Percentiles rank a stretch among this genome's conserved stretches.
phyloP scores from a whole-genome alignment of 2,329 filamentous ascomycete genomes.

The Tolypocladium album region DNA sequence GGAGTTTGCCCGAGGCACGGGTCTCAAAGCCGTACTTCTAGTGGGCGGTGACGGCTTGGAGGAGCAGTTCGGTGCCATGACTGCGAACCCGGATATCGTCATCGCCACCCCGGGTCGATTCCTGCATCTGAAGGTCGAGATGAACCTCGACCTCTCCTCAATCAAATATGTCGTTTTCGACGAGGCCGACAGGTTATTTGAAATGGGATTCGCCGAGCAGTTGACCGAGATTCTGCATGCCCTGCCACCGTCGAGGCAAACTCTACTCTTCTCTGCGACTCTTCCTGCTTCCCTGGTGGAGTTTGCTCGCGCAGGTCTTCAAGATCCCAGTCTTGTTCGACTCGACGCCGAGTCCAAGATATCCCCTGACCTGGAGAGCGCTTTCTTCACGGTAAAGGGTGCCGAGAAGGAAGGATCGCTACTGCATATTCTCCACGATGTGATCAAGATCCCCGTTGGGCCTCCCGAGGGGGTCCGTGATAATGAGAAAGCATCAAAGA shows the following conservation, averaged over 20 bases:
- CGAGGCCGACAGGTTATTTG: constrained; percentile 91
- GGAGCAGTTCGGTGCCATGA: constrained; percentile 89
- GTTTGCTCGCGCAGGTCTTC: constrained; percentile 84
- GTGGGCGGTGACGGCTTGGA: constrained; percentile 94
- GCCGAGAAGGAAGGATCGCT: constrained; percentile 90
- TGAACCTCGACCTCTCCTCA: constrained; percentile 82
- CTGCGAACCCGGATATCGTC: constrained; percentile 89
- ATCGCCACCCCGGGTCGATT: constrained; percentile 97
- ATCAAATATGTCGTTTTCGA: constrained; percentile 95
- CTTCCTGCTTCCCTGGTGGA: constrained; percentile 90
- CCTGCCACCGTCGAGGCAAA: constrained; percentile 75
- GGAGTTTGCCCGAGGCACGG: constrained; percentile 81
- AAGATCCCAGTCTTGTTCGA: constrained; percentile 83
- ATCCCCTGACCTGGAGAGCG: constrained; percentile 88
- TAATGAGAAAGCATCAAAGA: constrained; percentile 45
- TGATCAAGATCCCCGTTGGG: constrained; percentile 81
- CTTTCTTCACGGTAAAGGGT: constrained; percentile 88
- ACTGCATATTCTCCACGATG: constrained; percentile 76
- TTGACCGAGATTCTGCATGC: constrained; percentile 87
- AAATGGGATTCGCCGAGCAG: constrained; percentile 96
- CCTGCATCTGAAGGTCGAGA: constrained; percentile 92
- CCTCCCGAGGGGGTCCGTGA: constrained; percentile 42
- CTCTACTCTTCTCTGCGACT: constrained; percentile 88
- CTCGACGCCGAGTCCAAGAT: constrained; percentile 93
- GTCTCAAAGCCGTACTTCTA: constrained; percentile 79